A percentile compares a stretch with the other conserved stretches of the same genome.
Conservation (phyloP, 1,284 basidiomycete species). For the Cutaneotrichosporon sp. region DNA sequence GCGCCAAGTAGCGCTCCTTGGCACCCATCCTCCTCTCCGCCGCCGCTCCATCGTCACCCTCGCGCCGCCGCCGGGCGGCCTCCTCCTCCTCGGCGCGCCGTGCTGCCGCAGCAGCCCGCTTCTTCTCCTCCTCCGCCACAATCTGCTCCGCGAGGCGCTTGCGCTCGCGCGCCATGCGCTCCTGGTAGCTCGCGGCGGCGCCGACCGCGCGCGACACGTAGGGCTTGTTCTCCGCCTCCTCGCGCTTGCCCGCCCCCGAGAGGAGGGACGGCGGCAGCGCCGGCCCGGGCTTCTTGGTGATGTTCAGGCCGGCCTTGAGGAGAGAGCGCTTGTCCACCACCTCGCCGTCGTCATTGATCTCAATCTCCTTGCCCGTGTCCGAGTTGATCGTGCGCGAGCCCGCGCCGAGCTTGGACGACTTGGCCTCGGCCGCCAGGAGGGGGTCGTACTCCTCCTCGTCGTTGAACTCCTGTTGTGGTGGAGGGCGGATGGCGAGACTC, state of each 20-base stretch:
- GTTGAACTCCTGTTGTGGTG: conserved; percentile 30
- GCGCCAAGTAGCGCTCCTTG: conserved; percentile 70
- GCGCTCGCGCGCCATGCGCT: conserved; percentile 76
- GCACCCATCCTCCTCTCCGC: conserved; percentile 71
- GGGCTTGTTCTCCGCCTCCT: conserved; percentile 39
- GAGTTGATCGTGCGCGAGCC: conserved; percentile 21
- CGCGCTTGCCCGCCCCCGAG: conserved; percentile 21
- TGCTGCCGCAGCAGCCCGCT: conserved; percentile 57
- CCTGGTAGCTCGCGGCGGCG: conserved; percentile 70
- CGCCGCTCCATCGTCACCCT: conserved; percentile 58
- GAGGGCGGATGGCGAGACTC: conserved; percentile 56
- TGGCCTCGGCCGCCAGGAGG: conserved; percentile 39
- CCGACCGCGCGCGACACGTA: conserved; percentile 67
- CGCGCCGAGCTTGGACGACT: conserved; percentile 6
- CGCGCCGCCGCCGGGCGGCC: conserved; percentile 54
- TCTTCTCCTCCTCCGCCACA: conserved; percentile 66
- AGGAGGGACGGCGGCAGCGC: conserved; percentile 35
- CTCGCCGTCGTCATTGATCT: conserved; percentile 96
- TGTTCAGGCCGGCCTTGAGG: conserved; percentile 86
- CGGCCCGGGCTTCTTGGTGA: conserved; percentile 57
- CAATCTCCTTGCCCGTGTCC: conserved; percentile 79
- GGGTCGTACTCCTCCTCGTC: conserved; percentile 51
- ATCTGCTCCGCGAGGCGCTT: conserved; percentile 73
- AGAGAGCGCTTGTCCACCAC: conserved; percentile 95
- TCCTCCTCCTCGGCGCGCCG: conserved; percentile 57